Evolutionary conservation across 345 rosid genomes (phyloP).

Genomic region (Brassica napus): DNA sequence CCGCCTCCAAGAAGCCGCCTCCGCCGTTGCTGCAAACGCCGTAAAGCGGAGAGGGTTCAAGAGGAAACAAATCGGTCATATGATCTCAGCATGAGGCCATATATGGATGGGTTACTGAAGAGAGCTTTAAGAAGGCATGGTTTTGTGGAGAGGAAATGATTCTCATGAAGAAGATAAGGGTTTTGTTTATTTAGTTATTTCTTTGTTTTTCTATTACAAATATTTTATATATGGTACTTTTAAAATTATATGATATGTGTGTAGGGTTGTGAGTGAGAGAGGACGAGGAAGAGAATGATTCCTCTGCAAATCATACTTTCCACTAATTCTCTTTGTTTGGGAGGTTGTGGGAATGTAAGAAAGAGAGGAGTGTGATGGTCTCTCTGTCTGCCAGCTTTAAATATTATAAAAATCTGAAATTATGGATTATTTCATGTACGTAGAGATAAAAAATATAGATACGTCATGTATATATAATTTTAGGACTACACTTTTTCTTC

Average conservation of each 20-base stretch:
- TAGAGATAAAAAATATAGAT: slow-evolving; percentile 24
- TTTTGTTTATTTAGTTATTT: slow-evolving; percentile 24
- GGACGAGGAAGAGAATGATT: slow-evolving; percentile 41
- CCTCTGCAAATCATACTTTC: slow-evolving; percentile 79
- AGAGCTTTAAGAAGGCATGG: slow-evolving; percentile 43
- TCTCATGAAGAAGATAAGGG: slow-evolving; percentile 58
- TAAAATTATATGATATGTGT: slow-evolving; percentile 12
- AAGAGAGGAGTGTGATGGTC: slow-evolving; percentile 38
- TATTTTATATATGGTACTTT: background rate
- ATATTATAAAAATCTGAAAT: slow-evolving; percentile 16
- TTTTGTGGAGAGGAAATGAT: slow-evolving; percentile 44
- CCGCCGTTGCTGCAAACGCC: slow-evolving; percentile 39
- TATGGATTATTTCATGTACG: slow-evolving; percentile 31
- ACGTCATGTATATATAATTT: slow-evolving; percentile 33
- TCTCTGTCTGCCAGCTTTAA: slow-evolving; percentile 34
- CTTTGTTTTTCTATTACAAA: background rate
- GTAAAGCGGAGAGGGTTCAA: slow-evolving; percentile 44
- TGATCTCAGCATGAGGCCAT: slow-evolving; percentile 33
- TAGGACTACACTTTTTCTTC: slow-evolving; percentile 29
- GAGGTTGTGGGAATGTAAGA: slow-evolving; percentile 72
- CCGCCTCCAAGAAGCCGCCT: slow-evolving; percentile 30
- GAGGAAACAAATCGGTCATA: slow-evolving; percentile 70
- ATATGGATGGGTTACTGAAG: slow-evolving; percentile 20
- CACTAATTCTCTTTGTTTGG: slow-evolving; percentile 91
- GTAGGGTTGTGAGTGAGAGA: slow-evolving; percentile 38